These are phyloP conservation scores for Blastocystis sp. DNA, from an alignment of 352 stramenopile genomes.

Conservation along the genomic window DNA sequence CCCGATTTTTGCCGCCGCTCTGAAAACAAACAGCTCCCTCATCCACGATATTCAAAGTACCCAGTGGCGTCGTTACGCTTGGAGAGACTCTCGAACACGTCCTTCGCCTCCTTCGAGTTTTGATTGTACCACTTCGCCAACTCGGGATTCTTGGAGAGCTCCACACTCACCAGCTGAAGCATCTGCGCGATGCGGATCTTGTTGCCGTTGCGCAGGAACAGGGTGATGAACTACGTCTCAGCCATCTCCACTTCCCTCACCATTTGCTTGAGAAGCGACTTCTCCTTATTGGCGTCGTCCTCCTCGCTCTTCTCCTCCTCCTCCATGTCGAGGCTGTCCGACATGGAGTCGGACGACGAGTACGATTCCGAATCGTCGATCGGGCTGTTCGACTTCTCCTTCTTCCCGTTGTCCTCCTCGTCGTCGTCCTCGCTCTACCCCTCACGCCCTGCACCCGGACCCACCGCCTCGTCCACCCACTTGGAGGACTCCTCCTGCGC, in stretches of 20 bases:
- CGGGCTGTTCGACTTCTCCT: slow-evolving; percentile 22
- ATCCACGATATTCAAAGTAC: slow-evolving; percentile 56
- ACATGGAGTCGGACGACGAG: not conserved
- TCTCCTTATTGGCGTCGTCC: not conserved
- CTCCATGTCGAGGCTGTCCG: not conserved
- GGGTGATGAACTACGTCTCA: slow-evolving; percentile 16
- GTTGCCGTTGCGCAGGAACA: slow-evolving; percentile 50
- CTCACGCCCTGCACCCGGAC: not conserved
- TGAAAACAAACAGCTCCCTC: slow-evolving; percentile 34
- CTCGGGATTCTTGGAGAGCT: slow-evolving; percentile 13
- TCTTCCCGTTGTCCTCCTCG: slow-evolving; percentile 27
- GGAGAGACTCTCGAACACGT: slow-evolving; percentile 1
- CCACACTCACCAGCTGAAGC: not conserved
- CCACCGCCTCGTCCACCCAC: not conserved
- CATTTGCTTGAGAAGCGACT: slow-evolving; percentile 7
- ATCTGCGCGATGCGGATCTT: slow-evolving; percentile 45
- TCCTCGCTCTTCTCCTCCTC: not conserved
- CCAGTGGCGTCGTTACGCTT: slow-evolving; percentile 24
- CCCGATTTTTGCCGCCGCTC: not conserved
- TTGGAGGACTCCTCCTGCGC: slow-evolving; percentile 7
- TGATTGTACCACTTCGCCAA: slow-evolving; percentile 24
- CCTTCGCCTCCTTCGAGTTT: not conserved
- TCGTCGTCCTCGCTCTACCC: slow-evolving; percentile 9
- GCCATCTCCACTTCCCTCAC: not conserved
- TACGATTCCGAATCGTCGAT: slow-evolving; percentile 10